These are phyloP conservation scores for Claviceps capensis DNA, from an alignment of 2,329 filamentous ascomycete species.

Conservation along the genomic window DNA sequence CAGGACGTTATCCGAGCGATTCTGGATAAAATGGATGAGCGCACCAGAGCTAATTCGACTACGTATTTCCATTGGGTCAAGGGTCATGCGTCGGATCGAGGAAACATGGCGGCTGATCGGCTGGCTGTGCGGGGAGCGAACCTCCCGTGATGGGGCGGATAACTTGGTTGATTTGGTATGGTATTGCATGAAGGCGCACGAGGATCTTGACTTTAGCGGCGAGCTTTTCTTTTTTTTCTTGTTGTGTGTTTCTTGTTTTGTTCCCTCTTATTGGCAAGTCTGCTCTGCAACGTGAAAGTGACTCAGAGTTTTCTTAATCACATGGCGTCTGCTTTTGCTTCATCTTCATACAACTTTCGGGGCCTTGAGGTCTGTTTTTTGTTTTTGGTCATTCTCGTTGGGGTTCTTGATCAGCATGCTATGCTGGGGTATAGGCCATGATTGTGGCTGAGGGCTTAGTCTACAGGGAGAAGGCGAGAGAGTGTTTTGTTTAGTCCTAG, in stretches of 20 bases:
- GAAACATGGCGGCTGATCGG: slow-evolving; percentile 69
- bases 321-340: no score
- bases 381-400: no score
- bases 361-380: no score
- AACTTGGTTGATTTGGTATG: neutral
- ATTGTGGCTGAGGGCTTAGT: no score
- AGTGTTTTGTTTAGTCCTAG: no score
- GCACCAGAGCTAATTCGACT: slow-evolving; percentile 41
- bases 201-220: neutral
- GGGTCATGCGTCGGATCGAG: slow-evolving; percentile 58
- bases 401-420: no score
- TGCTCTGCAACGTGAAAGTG: no score
- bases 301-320: no score
- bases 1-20: slow-evolving; percentile 69
- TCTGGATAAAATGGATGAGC: slow-evolving; percentile 55
- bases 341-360: no score
- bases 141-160: slow-evolving; percentile 9
- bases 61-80: slow-evolving; percentile 83
- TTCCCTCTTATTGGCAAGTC: no score
- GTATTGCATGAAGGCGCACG: neutral
- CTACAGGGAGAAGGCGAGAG: no score
- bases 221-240: neutral
- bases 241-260: neutral
- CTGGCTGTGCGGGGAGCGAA: slow-evolving; percentile 47
- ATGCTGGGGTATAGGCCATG: no score